Conservation (phyloP, 768 basidiomycete species). For the Boletus sensibilis region DNA sequence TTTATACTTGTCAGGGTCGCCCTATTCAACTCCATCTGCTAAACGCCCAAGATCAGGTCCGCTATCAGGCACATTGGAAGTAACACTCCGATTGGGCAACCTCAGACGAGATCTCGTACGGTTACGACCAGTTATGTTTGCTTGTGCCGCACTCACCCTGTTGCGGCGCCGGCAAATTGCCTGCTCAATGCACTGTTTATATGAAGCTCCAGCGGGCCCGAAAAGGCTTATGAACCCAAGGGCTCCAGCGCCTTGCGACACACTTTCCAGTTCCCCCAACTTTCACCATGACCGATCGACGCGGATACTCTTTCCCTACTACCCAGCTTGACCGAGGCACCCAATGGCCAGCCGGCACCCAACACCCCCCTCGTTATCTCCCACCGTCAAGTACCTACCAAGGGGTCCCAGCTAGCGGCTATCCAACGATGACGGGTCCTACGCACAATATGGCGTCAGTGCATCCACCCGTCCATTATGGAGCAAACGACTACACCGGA, state of each 20-base stretch:
- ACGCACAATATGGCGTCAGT: conserved; percentile 22
- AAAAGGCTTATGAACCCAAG: conserved; percentile 36
- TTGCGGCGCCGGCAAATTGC: conserved; percentile 33
- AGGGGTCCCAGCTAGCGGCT: conserved; percentile 11
- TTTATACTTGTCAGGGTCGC: conserved; percentile 27
- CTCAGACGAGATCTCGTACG: conserved; percentile 29
- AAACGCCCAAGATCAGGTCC: conserved; percentile 30
- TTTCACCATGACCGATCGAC: conserved; percentile 30
- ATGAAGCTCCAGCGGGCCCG: conserved; percentile 31
- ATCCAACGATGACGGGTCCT: conserved; percentile 15
- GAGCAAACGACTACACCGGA: conserved; percentile 20
- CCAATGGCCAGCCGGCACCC: conserved; percentile 26
- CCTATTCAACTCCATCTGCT: conserved; percentile 16
- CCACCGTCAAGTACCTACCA: conserved; percentile 24
- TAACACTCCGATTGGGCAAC: conserved; percentile 26
- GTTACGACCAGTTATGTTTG: conserved; percentile 31
- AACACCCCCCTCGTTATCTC: conserved; percentile 26
- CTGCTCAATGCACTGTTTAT: conserved; percentile 26
- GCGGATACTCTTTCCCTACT: conserved; percentile 28
- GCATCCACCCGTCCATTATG: conserved; percentile 24
- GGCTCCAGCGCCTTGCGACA: conserved; percentile 7
- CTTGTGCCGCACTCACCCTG: conserved; percentile 32
- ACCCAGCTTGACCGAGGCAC: conserved; percentile 14
- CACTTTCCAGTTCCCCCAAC: conserved; percentile 3
- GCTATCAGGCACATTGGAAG: conserved; percentile 30